A percentile compares a stretch with the other conserved stretches of the same genome.
Conservation (phyloP, 192 early-diverging fungal genomes). For the Podila horticola region DNA sequence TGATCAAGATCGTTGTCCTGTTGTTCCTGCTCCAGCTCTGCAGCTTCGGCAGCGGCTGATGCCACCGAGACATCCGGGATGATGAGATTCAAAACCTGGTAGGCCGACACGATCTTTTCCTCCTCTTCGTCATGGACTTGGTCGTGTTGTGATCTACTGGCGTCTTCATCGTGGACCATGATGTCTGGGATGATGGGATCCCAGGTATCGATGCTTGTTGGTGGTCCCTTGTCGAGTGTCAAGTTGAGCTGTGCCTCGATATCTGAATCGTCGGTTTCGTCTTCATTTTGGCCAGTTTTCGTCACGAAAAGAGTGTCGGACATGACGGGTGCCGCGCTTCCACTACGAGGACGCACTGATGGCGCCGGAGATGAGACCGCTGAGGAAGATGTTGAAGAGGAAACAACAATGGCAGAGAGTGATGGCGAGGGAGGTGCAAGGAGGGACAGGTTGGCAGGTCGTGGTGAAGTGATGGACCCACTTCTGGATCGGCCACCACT, state of each 20-base stretch:
- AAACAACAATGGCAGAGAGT: constrained; percentile 1
- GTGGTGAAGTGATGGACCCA: constrained; percentile 45
- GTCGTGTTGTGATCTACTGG: background rate
- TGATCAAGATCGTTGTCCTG: constrained; percentile 1
- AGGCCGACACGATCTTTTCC: constrained; percentile 45
- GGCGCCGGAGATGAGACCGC: background rate
- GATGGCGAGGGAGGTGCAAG: constrained; percentile 24
- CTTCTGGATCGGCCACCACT: constrained; percentile 41
- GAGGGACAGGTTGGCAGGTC: constrained; percentile 37
- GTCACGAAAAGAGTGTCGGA: constrained; percentile 8
- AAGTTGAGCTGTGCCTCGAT: constrained; percentile 34
- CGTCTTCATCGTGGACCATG: constrained; percentile 39
- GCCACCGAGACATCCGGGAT: constrained; percentile 50
- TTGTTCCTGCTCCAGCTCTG: constrained; percentile 33
- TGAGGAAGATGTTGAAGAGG: constrained; percentile 9
- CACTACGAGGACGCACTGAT: constrained; percentile 23
- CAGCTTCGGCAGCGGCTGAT: constrained; percentile 30
- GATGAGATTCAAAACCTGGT: constrained; percentile 45
- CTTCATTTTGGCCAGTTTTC: background rate
- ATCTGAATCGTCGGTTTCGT: constrained; percentile 17
- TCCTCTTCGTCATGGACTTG: constrained; percentile 37
- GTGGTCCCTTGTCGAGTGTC: constrained; percentile 40
- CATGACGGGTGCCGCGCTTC: constrained; percentile 33
- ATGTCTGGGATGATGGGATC: constrained; percentile 49
- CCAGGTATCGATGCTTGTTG: constrained; percentile 46